Evolutionary conservation across 257 asterid genomes (phyloP), one percentile per base, ranked within the genome.

Genomic region (Nicotiana otophora): DNA sequence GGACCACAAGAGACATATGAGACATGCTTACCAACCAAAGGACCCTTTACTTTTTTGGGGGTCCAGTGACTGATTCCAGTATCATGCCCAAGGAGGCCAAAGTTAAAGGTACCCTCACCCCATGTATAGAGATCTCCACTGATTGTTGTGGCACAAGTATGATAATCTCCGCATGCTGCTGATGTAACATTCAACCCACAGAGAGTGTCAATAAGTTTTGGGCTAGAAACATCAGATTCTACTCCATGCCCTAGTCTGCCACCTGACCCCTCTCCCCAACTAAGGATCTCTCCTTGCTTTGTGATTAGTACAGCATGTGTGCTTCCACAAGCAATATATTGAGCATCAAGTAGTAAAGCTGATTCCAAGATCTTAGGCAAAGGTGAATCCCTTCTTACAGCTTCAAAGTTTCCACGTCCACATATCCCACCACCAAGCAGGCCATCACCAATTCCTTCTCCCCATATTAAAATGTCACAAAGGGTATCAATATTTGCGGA

Each of bases 221-320:
- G 97, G 55, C 67, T 83, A 74, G 80, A 84, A 65, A 84, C 20
- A 82, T 91, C 88, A 26, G 88, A 83, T 86, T 88, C 92, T 15
- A 87, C 83, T 68, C 97, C 97, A 85, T 93, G 97, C 77, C 97
- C 97, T 58, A 93, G 92, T 84, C 84, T 85, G 48, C 97, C 96
- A 84, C 92, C 88, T 7, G 88, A 88, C 62, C 90, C 93, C 80
- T 89, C 93, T 62, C 97, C 97, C 97, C 97, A 93, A 81, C 92
- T 92, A 79, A 89, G 92, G 39, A 87, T 83, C 66, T 88, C 91
- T 26, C 97, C 95, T 75, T 88, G 92, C 87, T 87, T 91, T 61
- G 93, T 90, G 85, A 92, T 80, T 68, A 92, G 68, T 34, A 86
- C 86, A 81, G 93, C 93, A 84, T 93, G 96, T 75, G 84, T 83